These are phyloP conservation scores for Sporothrix humicola DNA, from an alignment of 2,329 filamentous ascomycete genomes.

Conservation along the genomic window DNA sequence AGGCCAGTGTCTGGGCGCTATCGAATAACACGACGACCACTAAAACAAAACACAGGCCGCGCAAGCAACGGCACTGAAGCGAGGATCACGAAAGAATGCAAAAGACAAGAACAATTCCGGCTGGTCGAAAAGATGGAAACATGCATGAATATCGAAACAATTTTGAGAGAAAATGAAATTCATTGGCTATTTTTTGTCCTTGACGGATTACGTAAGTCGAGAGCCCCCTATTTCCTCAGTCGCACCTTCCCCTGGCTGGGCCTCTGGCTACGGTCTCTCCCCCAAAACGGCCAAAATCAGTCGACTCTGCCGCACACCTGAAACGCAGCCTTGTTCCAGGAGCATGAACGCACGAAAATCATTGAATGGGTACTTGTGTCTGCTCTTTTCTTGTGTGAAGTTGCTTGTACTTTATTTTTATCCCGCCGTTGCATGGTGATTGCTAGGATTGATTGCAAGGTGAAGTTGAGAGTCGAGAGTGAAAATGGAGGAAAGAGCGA, in stretches of 20 bases:
- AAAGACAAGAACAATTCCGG: too few relatives aligned
- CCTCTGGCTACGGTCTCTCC: neutral
- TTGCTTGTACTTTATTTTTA: neutral
- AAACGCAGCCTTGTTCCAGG: constrained; percentile 47
- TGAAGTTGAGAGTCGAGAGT: neutral
- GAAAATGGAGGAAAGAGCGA: neutral
- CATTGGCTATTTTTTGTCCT: neutral
- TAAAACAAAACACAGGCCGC: constrained; percentile 16
- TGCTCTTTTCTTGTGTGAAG: neutral
- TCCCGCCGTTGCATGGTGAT: neutral
- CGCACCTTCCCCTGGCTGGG: neutral
- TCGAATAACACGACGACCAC: neutral
- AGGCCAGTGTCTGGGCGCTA: neutral
- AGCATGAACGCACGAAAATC: constrained; percentile 16
- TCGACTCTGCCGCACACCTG: constrained; percentile 54
- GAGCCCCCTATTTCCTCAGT: neutral
- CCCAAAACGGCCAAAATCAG: constrained; percentile 39
- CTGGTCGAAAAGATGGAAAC: neutral
- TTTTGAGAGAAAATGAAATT: neutral
- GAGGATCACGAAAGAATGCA: neutral
- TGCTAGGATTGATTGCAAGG: neutral
- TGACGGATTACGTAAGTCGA: neutral
- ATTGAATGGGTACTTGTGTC: neutral
- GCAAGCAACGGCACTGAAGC: neutral
- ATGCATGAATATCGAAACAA: neutral